Percentiles rank a stretch among this genome's conserved stretches.
These are phyloP conservation scores for Cryphonectria parasitica DNA, from an alignment of 2,329 filamentous ascomycete genomes.

Conservation along the genomic window DNA sequence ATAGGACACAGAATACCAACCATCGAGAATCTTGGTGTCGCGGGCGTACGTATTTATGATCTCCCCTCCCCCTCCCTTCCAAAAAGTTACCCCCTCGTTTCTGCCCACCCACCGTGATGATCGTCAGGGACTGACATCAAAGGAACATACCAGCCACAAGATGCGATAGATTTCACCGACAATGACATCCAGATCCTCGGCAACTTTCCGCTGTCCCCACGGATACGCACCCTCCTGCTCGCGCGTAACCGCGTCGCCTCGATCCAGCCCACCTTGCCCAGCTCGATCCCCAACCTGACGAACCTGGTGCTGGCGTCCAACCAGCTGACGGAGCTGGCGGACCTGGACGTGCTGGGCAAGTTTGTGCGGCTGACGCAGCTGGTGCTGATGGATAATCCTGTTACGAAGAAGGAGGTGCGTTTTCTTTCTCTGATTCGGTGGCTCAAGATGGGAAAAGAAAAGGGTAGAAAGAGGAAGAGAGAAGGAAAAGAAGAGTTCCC, in stretches of 20 bases:
- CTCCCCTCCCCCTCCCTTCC: conserved; percentile 14
- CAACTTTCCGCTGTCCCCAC: conserved; percentile 91
- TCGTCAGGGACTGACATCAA: conserved; percentile 18
- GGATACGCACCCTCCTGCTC: conserved; percentile 84
- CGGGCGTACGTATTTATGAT: conserved; percentile 67
- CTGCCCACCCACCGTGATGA: background rate
- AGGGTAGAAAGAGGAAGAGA: background rate
- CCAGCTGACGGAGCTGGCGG: conserved; percentile 79
- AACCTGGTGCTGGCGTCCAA: conserved; percentile 86
- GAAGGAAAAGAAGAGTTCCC: conserved; percentile 8
- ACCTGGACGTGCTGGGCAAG: conserved; percentile 77
- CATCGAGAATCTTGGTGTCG: conserved; percentile 97
- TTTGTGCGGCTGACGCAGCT: conserved; percentile 78
- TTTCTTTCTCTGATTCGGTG: background rate
- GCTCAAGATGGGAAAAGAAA: too few relatives aligned
- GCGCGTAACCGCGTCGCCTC: conserved; percentile 84
- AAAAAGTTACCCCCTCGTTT: background rate
- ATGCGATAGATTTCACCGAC: conserved; percentile 97
- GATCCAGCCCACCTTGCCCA: conserved; percentile 76
- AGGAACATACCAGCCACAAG: conserved; percentile 70
- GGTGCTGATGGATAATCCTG: conserved; percentile 83
- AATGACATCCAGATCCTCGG: conserved; percentile 90
- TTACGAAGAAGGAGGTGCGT: conserved; percentile 87
- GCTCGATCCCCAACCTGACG: conserved; percentile 78
- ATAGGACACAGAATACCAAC: conserved; percentile 96